phyloP scores from a whole-genome alignment of 495 filamentous ascomycete species.

The Aspergillus homomorphus region DNA sequence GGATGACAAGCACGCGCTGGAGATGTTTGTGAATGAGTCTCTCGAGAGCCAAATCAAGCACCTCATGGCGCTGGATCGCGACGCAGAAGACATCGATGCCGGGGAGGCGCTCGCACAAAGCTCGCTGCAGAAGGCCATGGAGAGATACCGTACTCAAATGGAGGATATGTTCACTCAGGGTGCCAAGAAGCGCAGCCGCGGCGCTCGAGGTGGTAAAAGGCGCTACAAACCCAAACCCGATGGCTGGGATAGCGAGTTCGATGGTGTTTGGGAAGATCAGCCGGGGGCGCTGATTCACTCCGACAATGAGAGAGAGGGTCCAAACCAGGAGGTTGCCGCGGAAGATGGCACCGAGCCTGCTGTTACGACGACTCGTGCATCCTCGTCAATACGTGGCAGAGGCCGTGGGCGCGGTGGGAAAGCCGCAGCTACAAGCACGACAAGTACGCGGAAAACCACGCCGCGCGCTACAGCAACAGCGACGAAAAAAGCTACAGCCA shows the following conservation, averaged over 20 bases:
- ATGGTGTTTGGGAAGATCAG: conserved; percentile 82
- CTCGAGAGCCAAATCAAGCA: conserved; percentile 73
- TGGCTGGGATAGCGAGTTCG: conserved; percentile 79
- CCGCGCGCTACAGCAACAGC: neutral
- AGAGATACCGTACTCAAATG: conserved; percentile 62
- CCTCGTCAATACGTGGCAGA: conserved; percentile 44
- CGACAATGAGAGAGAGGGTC: conserved; percentile 50
- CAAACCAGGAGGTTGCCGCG: conserved; percentile 44
- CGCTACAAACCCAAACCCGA: conserved; percentile 75
- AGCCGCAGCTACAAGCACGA: conserved; percentile 38
- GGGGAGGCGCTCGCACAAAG: conserved; percentile 54
- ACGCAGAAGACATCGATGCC: conserved; percentile 62
- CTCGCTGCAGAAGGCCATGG: conserved; percentile 66
- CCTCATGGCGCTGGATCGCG: conserved; percentile 61
- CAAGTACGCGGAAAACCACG: conserved; percentile 38
- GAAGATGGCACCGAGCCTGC: conserved; percentile 35
- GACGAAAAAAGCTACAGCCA: conserved; percentile 29
- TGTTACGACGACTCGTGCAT: conserved; percentile 23
- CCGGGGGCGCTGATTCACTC: conserved; percentile 63
- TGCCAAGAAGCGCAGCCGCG: conserved; percentile 53
- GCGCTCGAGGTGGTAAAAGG: conserved; percentile 37
- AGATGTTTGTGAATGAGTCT: conserved; percentile 80
- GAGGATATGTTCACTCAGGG: conserved; percentile 72
- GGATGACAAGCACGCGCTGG: conserved; percentile 90
- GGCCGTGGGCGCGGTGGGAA: conserved; percentile 50